Conservation (phyloP, 441 rosid species). For the Bruguiera hainesii region DNA sequence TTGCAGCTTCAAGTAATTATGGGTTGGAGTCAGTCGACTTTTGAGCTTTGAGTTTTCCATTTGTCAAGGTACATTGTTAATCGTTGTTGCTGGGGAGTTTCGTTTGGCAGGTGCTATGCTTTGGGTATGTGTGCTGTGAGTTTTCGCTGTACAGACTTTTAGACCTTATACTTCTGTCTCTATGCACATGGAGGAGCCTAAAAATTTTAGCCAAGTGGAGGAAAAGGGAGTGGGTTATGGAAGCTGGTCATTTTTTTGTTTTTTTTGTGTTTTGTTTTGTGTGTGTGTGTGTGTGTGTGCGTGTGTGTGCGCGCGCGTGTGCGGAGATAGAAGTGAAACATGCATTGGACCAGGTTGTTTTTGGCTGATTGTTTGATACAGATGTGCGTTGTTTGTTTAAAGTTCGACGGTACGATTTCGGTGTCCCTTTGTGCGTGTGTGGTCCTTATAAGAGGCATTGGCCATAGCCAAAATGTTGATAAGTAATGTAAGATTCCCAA, state of each 20-base stretch:
- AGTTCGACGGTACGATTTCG: conserved; percentile 8
- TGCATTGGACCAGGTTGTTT: not conserved
- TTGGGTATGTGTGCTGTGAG: conserved; percentile 18
- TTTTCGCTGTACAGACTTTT: conserved; percentile 22
- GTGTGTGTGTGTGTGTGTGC: not conserved
- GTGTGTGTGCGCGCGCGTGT: not conserved
- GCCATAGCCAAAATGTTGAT: too few relatives aligned
- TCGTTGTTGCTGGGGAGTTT: not conserved
- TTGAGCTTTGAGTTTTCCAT: conserved; percentile 5
- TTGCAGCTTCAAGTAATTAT: conserved; percentile 6
- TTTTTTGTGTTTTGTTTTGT: too few relatives aligned
- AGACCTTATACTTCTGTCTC: conserved; percentile 13
- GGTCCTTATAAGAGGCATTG: not conserved
- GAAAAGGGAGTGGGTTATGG: conserved; percentile 13
- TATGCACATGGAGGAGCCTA: not conserved
- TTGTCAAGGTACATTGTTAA: conserved; percentile 5
- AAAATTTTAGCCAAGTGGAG: conserved; percentile 13
- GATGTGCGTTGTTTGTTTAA: conserved; percentile 14
- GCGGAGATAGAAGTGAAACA: conserved; percentile 4
- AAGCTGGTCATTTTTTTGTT: not conserved
- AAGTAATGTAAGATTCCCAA: too few relatives aligned
- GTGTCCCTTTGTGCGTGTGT: conserved; percentile 2
- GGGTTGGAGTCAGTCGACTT: conserved; percentile 5
- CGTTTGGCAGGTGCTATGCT: conserved; percentile 21
- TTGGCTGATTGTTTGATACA: conserved; percentile 14